These are phyloP conservation scores for Apiotrichum veenhuisii DNA, from an alignment of 1,284 basidiomycete species.

Conservation along the genomic window DNA sequence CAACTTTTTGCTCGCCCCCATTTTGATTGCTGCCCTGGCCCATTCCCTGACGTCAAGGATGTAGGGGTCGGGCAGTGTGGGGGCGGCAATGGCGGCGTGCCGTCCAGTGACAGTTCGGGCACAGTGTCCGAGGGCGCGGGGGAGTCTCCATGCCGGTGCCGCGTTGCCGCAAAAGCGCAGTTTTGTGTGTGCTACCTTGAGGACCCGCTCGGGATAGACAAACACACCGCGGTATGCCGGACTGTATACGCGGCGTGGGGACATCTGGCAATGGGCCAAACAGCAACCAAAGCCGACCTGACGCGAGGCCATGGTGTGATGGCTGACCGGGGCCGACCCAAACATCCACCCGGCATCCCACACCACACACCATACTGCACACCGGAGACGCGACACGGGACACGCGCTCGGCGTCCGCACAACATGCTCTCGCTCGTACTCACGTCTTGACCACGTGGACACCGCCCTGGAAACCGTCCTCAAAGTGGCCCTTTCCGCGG, in stretches of 20 bases:
- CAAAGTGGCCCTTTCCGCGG: conserved; percentile 96
- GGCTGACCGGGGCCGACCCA: too few relatives aligned
- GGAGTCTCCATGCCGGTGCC: not conserved
- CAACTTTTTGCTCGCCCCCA: not conserved
- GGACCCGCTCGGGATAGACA: too few relatives aligned
- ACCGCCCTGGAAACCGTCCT: conserved; percentile 94
- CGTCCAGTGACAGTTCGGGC: not conserved
- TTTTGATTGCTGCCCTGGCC: not conserved
- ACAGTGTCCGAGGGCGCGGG: not conserved
- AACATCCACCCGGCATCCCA: too few relatives aligned
- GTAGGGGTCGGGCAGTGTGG: not conserved
- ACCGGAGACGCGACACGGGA: not conserved
- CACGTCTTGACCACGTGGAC: conserved; percentile 92
- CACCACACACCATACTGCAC: too few relatives aligned
- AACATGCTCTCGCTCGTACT: conserved; percentile 29
- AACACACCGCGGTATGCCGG: too few relatives aligned
- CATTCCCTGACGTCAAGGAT: not conserved
- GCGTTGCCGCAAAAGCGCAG: not conserved
- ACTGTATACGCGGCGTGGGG: too few relatives aligned
- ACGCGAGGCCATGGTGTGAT: too few relatives aligned
- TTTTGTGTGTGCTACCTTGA: too few relatives aligned
- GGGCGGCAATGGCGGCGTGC: not conserved
- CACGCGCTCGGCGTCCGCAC: too few relatives aligned
- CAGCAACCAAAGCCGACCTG: too few relatives aligned
- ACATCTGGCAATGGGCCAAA: too few relatives aligned